Conservation (phyloP, 208 protist genomes). For the Herpetomonas muscarum region DNA sequence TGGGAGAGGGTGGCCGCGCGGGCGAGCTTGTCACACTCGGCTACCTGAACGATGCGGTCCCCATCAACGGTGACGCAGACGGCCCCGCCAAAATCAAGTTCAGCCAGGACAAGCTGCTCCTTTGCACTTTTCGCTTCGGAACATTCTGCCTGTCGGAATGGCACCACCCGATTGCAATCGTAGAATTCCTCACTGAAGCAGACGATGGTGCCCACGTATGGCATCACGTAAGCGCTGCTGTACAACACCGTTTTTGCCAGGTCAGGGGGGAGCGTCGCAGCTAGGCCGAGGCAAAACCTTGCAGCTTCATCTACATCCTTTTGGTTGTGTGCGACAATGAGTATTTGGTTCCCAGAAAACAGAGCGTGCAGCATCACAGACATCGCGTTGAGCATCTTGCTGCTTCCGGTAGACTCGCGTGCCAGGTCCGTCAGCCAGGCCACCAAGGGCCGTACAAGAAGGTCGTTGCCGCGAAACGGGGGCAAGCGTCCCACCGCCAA, state of each 20-base stretch:
- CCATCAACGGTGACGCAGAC: conserved; percentile 27
- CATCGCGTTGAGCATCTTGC: conserved; percentile 5
- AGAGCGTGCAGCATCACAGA: conserved; percentile 51
- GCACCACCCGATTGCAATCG: not conserved
- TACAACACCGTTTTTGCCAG: conserved; percentile 27
- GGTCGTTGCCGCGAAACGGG: not conserved
- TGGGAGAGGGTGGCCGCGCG: not conserved
- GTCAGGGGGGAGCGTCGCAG: conserved; percentile 48
- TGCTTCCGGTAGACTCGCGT: not conserved
- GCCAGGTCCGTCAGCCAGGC: conserved; percentile 56
- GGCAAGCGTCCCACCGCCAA: not conserved
- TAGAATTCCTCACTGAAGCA: conserved; percentile 29
- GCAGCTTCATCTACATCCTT: conserved; percentile 24
- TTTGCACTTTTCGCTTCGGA: not conserved
- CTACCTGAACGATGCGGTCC: conserved; percentile 20
- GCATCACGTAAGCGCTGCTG: conserved; percentile 58
- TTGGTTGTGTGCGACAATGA: conserved; percentile 37
- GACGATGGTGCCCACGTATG: conserved; percentile 54
- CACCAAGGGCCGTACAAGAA: conserved; percentile 22
- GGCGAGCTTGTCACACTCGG: conserved; percentile 20
- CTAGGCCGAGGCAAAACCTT: conserved; percentile 46
- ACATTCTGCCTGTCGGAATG: not conserved
- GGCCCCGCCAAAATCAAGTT: conserved; percentile 25
- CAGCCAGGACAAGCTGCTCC: conserved; percentile 9
- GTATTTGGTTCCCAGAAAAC: conserved; percentile 70